Percentiles rank a stretch among this genome's conserved stretches.
phyloP scores from a whole-genome alignment of 2,329 filamentous ascomycete species.

The Mycosphaerella sp. region DNA sequence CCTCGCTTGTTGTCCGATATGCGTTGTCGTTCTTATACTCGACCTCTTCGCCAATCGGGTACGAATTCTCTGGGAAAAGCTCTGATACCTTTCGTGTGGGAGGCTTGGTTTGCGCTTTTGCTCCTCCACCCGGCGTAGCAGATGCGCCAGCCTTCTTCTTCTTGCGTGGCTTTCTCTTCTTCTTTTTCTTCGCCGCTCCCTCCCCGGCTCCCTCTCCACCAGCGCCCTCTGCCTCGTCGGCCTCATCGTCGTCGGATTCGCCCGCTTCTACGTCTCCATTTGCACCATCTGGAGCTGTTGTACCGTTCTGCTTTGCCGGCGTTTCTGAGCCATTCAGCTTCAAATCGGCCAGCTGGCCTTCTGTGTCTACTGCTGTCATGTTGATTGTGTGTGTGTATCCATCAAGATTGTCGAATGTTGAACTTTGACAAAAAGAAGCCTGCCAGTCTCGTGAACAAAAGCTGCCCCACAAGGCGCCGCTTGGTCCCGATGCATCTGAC shows the following conservation, averaged over 20 bases:
- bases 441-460: neutral
- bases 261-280: constrained; percentile 31
- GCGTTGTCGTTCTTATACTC: constrained; percentile 43
- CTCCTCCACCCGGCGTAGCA: constrained; percentile 27
- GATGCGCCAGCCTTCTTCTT: constrained; percentile 37
- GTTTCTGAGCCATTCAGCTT: constrained; percentile 22
- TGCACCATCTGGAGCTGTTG: constrained; percentile 22
- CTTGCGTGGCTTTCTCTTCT: constrained; percentile 43
- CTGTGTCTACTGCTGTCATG: constrained; percentile 30
- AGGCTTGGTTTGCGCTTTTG: constrained; percentile 41
- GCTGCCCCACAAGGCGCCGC: neutral
- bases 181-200: constrained; percentile 40
- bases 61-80: constrained; percentile 42
- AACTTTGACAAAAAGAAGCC: constrained; percentile 3
- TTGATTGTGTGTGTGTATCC: neutral
- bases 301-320: constrained; percentile 22
- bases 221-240: constrained; percentile 27
- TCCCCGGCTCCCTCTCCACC: constrained; percentile 25
- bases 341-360: constrained; percentile 26
- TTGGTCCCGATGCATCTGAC: neutral
- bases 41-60: constrained; percentile 45
- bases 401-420: neutral
- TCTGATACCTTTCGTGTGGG: constrained; percentile 44
- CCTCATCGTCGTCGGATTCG: constrained; percentile 36
- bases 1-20: constrained; percentile 44